These are phyloP conservation scores for Solanum clarkiae DNA, from an alignment of 257 asterid species.

Conservation along the genomic window DNA sequence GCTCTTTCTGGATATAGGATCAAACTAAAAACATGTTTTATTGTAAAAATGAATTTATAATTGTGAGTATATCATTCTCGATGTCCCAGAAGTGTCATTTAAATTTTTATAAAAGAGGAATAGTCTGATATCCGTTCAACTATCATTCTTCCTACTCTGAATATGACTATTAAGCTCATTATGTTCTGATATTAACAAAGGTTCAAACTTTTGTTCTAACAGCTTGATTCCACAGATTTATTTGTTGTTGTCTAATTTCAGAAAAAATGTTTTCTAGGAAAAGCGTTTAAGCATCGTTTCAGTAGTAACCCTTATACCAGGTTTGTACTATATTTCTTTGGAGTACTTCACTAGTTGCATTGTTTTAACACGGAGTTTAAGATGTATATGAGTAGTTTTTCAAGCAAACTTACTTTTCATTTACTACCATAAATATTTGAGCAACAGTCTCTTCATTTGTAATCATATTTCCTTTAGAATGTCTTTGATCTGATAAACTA, in stretches of 20 bases:
- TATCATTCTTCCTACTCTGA: not conserved
- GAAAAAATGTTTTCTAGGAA: not conserved
- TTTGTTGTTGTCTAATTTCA: not conserved
- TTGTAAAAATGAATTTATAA: not conserved
- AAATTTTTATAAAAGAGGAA: not conserved
- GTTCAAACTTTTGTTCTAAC: not conserved
- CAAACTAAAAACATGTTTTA: not conserved
- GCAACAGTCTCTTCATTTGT: not conserved
- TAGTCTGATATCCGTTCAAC: not conserved
- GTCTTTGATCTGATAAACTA: not conserved
- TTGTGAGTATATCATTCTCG: not conserved
- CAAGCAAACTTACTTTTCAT: not conserved
- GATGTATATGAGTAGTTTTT: not conserved
- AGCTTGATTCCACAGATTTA: not conserved
- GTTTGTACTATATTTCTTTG: not conserved
- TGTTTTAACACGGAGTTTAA: not conserved
- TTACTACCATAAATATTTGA: not conserved
- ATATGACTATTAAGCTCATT: not conserved
- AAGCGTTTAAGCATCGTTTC: not conserved
- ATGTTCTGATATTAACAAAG: not conserved
- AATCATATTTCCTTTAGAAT: not conserved
- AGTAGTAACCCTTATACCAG: not conserved
- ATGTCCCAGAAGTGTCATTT: not conserved
- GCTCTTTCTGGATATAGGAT: not conserved
- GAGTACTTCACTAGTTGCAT: not conserved